phyloP scores from a whole-genome alignment of 2,329 filamentous ascomycete genomes.

The Fonsecaea multimorphosa region DNA sequence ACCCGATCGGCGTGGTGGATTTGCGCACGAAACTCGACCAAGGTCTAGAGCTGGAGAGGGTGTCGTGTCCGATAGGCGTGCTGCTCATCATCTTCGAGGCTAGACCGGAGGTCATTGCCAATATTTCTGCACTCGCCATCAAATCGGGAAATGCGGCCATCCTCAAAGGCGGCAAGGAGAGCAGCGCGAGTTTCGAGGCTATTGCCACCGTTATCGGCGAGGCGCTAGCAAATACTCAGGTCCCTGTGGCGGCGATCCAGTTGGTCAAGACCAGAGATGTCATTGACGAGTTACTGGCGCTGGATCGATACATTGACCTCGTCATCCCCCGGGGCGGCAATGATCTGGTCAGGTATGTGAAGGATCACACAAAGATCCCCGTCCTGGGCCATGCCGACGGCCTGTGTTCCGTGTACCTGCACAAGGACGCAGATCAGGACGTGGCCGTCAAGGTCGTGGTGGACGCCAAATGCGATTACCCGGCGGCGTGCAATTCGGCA shows the following conservation, averaged over 20 bases:
- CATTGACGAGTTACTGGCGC: conserved; percentile 82
- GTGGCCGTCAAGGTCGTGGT: conserved; percentile 79
- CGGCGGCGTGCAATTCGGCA: conserved; percentile 92
- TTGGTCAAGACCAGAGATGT: conserved; percentile 92
- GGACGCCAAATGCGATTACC: conserved; percentile 93
- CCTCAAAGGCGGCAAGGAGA: conserved; percentile 96
- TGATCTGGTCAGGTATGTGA: conserved; percentile 87
- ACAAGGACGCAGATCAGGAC: conserved; percentile 73
- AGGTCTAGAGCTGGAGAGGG: conserved; percentile 80
- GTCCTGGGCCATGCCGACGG: conserved; percentile 96
- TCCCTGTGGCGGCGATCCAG: conserved; percentile 87
- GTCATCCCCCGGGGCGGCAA: conserved; percentile 93
- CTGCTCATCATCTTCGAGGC: conserved; percentile 98
- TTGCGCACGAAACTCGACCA: conserved; percentile 86
- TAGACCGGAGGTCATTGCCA: conserved; percentile 95
- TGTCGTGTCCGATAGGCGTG: conserved; percentile 95
- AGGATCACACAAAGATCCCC: conserved; percentile 88
- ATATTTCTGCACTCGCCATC: conserved; percentile 92
- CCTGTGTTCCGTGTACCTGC: conserved; percentile 84
- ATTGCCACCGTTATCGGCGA: conserved; percentile 84
- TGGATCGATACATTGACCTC: conserved; percentile 88
- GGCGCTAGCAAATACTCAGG: conserved; percentile 73
- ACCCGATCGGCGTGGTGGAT: conserved; percentile 90
- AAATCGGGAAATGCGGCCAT: conserved; percentile 98
- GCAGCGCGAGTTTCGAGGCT: conserved; percentile 89